A percentile compares a stretch with the other conserved stretches of the same genome.
Conservation (phyloP, 352 stramenopile species). For the Albugo laibachii region DNA sequence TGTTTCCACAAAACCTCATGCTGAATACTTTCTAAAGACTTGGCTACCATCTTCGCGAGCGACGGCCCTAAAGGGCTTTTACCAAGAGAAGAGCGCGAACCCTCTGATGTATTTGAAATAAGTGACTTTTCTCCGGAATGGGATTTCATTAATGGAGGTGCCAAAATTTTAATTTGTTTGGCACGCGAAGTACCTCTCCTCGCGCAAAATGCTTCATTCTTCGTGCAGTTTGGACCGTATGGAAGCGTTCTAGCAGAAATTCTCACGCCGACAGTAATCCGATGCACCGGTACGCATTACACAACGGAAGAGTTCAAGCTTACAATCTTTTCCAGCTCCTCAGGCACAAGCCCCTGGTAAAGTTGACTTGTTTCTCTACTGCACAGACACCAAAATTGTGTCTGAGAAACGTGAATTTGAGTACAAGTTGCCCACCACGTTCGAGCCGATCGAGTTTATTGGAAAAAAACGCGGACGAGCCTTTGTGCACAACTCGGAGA, state of each 20-base stretch:
- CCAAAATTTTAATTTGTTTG: conserved; percentile 70
- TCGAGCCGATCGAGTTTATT: neutral
- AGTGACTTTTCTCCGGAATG: conserved; percentile 73
- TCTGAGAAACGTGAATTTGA: neutral
- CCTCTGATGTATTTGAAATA: conserved; percentile 14
- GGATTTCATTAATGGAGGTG: conserved; percentile 51
- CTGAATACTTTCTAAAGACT: neutral
- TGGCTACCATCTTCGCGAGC: neutral
- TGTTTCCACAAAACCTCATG: neutral
- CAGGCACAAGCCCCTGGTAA: conserved; percentile 14
- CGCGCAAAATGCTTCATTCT: conserved; percentile 15
- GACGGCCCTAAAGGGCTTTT: too few species aligned
- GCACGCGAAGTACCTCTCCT: conserved; percentile 4
- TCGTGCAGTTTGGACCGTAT: conserved; percentile 46
- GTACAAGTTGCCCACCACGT: conserved; percentile 1
- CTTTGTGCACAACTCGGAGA: neutral
- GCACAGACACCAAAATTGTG: neutral
- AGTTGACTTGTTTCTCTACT: conserved; percentile 25
- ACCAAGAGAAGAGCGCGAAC: too few species aligned
- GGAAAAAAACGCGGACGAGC: neutral
- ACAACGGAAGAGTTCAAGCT: neutral
- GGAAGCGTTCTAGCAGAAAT: conserved; percentile 26
- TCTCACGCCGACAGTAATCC: conserved; percentile 48
- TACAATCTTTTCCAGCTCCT: conserved; percentile 17
- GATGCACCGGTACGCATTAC: conserved; percentile 35